A percentile compares a stretch with the other conserved stretches of the same genome.
Evolutionary conservation across 768 basidiomycete species (phyloP).

Genomic region (Phaeolepiota aurea): DNA sequence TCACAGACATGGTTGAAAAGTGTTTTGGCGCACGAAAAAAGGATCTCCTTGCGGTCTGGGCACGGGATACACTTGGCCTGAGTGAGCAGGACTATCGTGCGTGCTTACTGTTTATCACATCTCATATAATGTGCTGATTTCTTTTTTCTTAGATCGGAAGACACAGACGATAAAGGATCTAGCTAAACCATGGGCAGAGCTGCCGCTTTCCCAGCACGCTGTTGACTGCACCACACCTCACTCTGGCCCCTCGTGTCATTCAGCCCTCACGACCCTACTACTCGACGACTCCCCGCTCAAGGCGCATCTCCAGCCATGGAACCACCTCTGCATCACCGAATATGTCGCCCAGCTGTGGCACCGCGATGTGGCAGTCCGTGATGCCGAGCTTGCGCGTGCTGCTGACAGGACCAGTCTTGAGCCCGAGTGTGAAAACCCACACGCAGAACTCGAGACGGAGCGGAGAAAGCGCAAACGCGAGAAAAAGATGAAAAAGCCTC

Average conservation of each 20-base stretch:
- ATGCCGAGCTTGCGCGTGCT: background rate
- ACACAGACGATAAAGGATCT: conserved; percentile 69
- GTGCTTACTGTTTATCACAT: conserved; percentile 19
- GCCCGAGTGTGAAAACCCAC: background rate
- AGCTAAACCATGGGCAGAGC: conserved; percentile 49
- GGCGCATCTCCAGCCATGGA: conserved; percentile 66
- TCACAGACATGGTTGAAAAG: conserved; percentile 62
- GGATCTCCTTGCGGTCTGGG: conserved; percentile 63
- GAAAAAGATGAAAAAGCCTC: conserved; percentile 5
- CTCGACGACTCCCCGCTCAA: conserved; percentile 51
- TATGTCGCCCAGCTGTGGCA: conserved; percentile 41
- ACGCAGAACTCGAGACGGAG: conserved; percentile 4
- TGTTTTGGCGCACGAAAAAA: conserved; percentile 39
- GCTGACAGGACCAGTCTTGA: background rate
- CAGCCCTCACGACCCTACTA: conserved; percentile 36
- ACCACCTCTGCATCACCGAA: conserved; percentile 71
- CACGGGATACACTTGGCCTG: conserved; percentile 72
- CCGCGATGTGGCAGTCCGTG: conserved; percentile 16
- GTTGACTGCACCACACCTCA: background rate
- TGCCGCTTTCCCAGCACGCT: conserved; percentile 9
- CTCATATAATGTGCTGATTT: background rate
- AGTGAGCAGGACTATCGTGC: conserved; percentile 52
- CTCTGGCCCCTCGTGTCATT: conserved; percentile 20
- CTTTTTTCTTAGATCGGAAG: conserved; percentile 26
- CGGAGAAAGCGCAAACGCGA: conserved; percentile 11